Conservation (phyloP, 768 basidiomycete species). For the Lyophyllum atratum region DNA sequence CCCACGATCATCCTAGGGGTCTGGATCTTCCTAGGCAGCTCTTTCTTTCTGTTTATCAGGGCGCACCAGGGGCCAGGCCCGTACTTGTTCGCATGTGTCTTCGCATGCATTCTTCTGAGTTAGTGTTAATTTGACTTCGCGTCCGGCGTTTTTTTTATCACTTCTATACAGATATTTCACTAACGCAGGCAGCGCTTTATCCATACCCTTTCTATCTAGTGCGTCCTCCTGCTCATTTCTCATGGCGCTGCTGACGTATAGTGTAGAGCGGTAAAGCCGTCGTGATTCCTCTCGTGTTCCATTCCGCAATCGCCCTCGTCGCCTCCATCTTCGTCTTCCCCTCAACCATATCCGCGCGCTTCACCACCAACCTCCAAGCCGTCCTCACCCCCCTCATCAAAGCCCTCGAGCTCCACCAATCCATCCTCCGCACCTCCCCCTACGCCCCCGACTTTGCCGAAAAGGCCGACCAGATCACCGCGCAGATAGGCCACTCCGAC, state of each 20-base stretch:
- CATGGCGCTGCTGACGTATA: background rate
- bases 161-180: slow-evolving; percentile 47
- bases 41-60: slow-evolving; percentile 59
- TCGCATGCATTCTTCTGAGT: slow-evolving; percentile 66
- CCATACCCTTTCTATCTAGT: slow-evolving; percentile 67
- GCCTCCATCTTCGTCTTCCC: slow-evolving; percentile 63
- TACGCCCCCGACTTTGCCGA: slow-evolving; percentile 40
- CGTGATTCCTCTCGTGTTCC: slow-evolving; percentile 59
- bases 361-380: slow-evolving; percentile 48
- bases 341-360: slow-evolving; percentile 58
- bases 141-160: background rate
- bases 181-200: slow-evolving; percentile 60
- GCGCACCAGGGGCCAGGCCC: slow-evolving; percentile 66
- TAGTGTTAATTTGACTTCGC: slow-evolving; percentile 10
- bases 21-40: slow-evolving; percentile 65
- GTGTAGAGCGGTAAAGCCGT: slow-evolving; percentile 51
- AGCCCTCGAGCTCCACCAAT: slow-evolving; percentile 46
- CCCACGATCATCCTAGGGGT: slow-evolving; percentile 60
- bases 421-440: slow-evolving; percentile 44
- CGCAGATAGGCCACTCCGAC: slow-evolving; percentile 42
- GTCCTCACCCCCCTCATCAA: slow-evolving; percentile 51
- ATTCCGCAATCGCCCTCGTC: slow-evolving; percentile 56
- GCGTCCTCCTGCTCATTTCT: slow-evolving; percentile 12
- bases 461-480: slow-evolving; percentile 30
- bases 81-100: slow-evolving; percentile 53